phyloP scores from a whole-genome alignment of 129 eudicot genomes.

The Flaveria sonorensis region DNA sequence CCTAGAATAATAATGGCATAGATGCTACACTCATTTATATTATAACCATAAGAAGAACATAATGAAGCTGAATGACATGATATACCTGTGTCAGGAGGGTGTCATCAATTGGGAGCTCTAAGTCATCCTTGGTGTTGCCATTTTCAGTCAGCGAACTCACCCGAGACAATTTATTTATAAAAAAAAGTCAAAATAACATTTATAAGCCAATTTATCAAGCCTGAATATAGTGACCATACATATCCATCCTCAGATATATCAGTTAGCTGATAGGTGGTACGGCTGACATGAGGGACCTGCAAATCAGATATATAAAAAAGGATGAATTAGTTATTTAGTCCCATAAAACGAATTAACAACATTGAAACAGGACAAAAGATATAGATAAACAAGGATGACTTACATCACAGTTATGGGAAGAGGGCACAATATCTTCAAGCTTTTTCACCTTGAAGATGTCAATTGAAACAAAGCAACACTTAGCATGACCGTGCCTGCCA shows the following conservation, averaged over 20 bases:
- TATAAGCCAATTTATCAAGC: not conserved
- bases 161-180: slow-evolving; percentile 23
- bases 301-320: not conserved
- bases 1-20: not conserved
- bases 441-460: slow-evolving; percentile 75
- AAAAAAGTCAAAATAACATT: not conserved
- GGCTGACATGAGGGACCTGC: slow-evolving; percentile 82
- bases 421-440: slow-evolving; percentile 84
- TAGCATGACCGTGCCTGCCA: slow-evolving; percentile 82
- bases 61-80: not conserved
- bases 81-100: slow-evolving; percentile 57
- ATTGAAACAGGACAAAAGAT: not conserved
- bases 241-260: slow-evolving; percentile 85
- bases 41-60: not conserved
- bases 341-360: not conserved
- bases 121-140: slow-evolving; percentile 73
- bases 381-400: slow-evolving; percentile 9
- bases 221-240: slow-evolving; percentile 40
- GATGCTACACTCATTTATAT: too few relatives aligned
- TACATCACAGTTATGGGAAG: slow-evolving; percentile 83
- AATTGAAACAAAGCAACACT: slow-evolving; percentile 76
- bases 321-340: not conserved
- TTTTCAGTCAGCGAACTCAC: slow-evolving; percentile 78
- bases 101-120: slow-evolving; percentile 81
- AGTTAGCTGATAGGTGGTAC: slow-evolving; percentile 70